Percentiles rank a stretch among this genome's conserved stretches.
Evolutionary conservation across 306 rosid genomes (phyloP).

Genomic region (Calophaca sinica): DNA sequence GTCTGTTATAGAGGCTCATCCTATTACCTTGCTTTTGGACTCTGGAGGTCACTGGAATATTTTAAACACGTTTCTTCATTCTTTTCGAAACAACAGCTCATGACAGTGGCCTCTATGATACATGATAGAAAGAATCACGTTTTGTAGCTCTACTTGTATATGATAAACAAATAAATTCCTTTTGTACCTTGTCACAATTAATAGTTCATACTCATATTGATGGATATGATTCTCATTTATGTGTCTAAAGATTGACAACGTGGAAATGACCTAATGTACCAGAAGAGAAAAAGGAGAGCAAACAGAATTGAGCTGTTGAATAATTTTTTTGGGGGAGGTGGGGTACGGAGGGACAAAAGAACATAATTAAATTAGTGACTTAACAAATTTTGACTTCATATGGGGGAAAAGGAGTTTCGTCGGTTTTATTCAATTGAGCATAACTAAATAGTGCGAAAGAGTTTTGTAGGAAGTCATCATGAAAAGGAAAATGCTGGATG

Average conservation of each 20-base stretch:
- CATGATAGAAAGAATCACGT: not conserved
- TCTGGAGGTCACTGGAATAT: conserved; percentile 8
- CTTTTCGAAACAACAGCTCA: not conserved
- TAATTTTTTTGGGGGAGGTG: no score
- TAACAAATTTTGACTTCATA: no score
- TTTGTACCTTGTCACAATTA: not conserved
- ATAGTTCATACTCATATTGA: not conserved
- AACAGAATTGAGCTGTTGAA: not conserved
- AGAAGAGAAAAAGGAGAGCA: not conserved
- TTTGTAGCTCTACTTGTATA: conserved; percentile 13
- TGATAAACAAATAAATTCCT: not conserved
- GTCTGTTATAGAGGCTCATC: not conserved
- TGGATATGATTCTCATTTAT: not conserved
- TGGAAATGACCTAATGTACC: not conserved
- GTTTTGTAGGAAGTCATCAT: no score
- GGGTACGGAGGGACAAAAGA: no score
- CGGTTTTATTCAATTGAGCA: no score
- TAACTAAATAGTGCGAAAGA: no score
- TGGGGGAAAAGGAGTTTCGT: no score
- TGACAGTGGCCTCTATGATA: conserved; percentile 5
- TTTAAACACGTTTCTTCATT: conserved; percentile 16
- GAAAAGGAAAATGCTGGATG: no score
- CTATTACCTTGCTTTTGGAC: not conserved
- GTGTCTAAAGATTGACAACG: no score
- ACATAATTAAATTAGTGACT: no score